Conservation (phyloP, 345 rosid species). For the Limnanthes douglasii region DNA sequence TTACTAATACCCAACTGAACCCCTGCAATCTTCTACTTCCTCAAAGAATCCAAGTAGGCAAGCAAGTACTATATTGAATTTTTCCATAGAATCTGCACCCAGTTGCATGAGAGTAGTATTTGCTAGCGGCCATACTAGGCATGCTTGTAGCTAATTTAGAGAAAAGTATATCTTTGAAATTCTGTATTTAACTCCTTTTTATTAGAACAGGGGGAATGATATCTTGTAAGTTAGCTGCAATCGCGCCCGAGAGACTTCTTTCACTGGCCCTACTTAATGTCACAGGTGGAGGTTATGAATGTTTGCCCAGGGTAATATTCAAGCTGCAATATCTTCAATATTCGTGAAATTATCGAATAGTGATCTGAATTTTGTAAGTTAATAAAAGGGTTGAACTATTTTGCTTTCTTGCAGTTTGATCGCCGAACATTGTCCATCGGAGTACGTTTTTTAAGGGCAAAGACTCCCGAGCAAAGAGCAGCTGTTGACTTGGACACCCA, state of each 20-base stretch:
- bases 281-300: conserved; percentile 94
- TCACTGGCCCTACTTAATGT: conserved; percentile 89
- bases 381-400: not conserved
- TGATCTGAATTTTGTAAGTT: too few relatives aligned
- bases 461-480: conserved; percentile 86
- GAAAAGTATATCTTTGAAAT: not conserved
- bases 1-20: too few relatives aligned
- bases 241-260: conserved; percentile 66
- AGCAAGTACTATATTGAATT: not conserved
- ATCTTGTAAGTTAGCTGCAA: conserved; percentile 83
- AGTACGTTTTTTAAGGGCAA: conserved; percentile 71
- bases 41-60: too few relatives aligned
- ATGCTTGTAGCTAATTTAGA: not conserved
- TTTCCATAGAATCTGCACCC: not conserved
- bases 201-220: conserved; percentile 76
- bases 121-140: too few relatives aligned
- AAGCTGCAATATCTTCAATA: conserved; percentile 1
- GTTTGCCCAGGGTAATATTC: conserved; percentile 73
- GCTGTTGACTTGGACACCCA: conserved; percentile 98
- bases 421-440: conserved; percentile 56
- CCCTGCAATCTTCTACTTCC: not conserved
- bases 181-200: conserved; percentile 8
- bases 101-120: too few relatives aligned
- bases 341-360: too few relatives aligned
- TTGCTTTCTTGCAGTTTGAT: conserved; percentile 41